Evolutionary conservation across 306 rosid genomes (phyloP).

Genomic region (Trifolium repens): DNA sequence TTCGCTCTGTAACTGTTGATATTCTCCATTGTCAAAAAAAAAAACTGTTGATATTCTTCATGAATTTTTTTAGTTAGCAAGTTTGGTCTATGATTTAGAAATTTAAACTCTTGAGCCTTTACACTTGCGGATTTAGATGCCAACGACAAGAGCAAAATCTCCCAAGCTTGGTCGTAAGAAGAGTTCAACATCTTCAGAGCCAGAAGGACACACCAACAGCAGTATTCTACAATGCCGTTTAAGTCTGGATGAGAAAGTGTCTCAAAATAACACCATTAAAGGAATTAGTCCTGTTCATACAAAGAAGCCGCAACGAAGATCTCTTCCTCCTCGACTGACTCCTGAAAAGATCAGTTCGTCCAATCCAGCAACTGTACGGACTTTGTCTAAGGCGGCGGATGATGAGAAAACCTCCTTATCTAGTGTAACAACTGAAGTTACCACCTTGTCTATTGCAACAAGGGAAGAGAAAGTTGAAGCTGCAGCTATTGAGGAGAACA

Average conservation of each 20-base stretch:
- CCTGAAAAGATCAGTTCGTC: slow-evolving; percentile 68
- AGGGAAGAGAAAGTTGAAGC: slow-evolving; percentile 50
- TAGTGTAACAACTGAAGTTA: slow-evolving; percentile 48
- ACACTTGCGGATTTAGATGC: slow-evolving; percentile 68
- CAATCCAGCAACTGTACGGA: slow-evolving; percentile 49
- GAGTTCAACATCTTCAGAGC: slow-evolving; percentile 54
- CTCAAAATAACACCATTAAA: slow-evolving; percentile 59
- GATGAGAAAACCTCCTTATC: slow-evolving; percentile 52
- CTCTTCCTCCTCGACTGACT: slow-evolving; percentile 87
- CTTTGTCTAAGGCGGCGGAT: slow-evolving; percentile 58
- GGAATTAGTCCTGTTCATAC: slow-evolving; percentile 52
- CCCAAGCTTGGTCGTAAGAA: slow-evolving; percentile 97
- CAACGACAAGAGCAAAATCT: slow-evolving; percentile 97
- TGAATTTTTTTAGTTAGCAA: slow-evolving; percentile 28
- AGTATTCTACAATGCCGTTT: slow-evolving; percentile 56
- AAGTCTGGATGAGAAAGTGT: slow-evolving; percentile 74
- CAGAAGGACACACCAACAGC: slow-evolving; percentile 55
- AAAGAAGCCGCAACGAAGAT: slow-evolving; percentile 85
- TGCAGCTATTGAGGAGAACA: slow-evolving; percentile 43
- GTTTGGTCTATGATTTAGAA: slow-evolving; percentile 27
- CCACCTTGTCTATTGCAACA: slow-evolving; percentile 40
- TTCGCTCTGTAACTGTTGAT: slow-evolving; percentile 21
- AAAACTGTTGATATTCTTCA: slow-evolving; percentile 25
- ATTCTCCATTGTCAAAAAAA: too few relatives aligned
- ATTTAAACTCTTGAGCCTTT: slow-evolving; percentile 18